Conservation (phyloP, 192 early-diverging fungal genomes). For the Dissophora globulifera region DNA sequence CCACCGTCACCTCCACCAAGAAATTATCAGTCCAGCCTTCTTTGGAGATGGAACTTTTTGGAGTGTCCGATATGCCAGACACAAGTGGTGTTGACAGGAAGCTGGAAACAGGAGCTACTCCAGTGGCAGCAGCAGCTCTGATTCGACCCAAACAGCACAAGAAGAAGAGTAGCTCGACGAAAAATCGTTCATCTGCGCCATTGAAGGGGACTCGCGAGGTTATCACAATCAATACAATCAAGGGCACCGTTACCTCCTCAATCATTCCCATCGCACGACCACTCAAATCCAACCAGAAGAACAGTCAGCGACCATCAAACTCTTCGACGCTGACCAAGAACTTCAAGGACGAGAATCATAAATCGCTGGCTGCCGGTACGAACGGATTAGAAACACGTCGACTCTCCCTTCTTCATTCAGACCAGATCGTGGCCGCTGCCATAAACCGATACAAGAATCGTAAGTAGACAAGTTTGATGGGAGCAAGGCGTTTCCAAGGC, state of each 20-base stretch:
- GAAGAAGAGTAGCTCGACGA: background rate
- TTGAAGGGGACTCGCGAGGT: constrained; percentile 7
- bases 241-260: constrained; percentile 14
- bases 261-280: background rate
- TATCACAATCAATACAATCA: constrained; percentile 28
- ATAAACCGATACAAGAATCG: constrained; percentile 57
- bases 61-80: background rate
- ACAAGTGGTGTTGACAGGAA: background rate
- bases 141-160: too few relatives aligned
- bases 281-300: background rate
- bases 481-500: too few relatives aligned
- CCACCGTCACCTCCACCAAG: background rate
- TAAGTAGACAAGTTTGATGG: constrained; percentile 27
- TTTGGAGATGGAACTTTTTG: constrained; percentile 42
- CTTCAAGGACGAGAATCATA: constrained; percentile 2
- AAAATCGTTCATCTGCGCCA: constrained; percentile 1
- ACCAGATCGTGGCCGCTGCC: constrained; percentile 53
- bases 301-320: constrained; percentile 1
- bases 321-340: background rate
- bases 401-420: constrained; percentile 57
- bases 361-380: background rate
- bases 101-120: background rate
- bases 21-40: constrained; percentile 8
- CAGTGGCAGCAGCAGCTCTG: background rate
- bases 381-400: constrained; percentile 12